These are phyloP conservation scores for Debaryomyces psychrophilus DNA, from an alignment of 1,139 yeast genomes.

Conservation along the genomic window DNA sequence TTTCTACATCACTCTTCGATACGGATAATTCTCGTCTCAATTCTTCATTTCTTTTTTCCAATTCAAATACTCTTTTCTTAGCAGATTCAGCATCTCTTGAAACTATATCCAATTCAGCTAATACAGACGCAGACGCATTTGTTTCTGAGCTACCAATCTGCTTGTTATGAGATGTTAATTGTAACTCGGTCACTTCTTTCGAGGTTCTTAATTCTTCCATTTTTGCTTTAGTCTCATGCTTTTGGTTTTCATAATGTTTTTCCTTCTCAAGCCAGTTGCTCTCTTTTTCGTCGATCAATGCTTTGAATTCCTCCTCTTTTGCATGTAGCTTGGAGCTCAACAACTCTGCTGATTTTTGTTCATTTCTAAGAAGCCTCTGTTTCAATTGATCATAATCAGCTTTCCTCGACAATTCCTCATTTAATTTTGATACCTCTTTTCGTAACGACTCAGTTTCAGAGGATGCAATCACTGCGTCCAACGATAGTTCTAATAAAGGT, in stretches of 20 bases:
- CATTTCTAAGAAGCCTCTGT: conserved; percentile 57
- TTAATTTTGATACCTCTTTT: conserved; percentile 57
- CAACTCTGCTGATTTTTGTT: conserved; percentile 58
- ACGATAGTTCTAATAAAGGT: conserved; percentile 73
- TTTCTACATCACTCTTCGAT: conserved; percentile 48
- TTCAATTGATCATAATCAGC: conserved; percentile 84
- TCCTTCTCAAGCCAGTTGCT: conserved; percentile 61
- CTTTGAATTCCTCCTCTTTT: conserved; percentile 64
- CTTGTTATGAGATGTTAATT: conserved; percentile 46
- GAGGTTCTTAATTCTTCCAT: conserved; percentile 58
- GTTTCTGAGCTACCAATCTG: conserved; percentile 17
- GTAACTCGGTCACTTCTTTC: conserved; percentile 56
- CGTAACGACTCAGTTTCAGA: conserved; percentile 57
- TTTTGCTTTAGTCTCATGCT: conserved; percentile 50
- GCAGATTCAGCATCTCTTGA: conserved; percentile 76
- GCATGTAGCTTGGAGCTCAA: conserved; percentile 51
- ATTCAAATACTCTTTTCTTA: conserved; percentile 66
- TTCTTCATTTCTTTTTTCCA: conserved; percentile 78
- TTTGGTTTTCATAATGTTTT: conserved; percentile 43
- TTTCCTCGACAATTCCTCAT: conserved; percentile 61
- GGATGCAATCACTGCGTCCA: conserved; percentile 65
- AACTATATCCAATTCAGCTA: conserved; percentile 64
- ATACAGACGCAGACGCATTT: conserved; percentile 31
- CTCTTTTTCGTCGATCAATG: conserved; percentile 64
- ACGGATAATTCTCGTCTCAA: conserved; percentile 66